These are phyloP conservation scores for Picea abies DNA, from an alignment of 83 land plant species.

Conservation along the genomic window DNA sequence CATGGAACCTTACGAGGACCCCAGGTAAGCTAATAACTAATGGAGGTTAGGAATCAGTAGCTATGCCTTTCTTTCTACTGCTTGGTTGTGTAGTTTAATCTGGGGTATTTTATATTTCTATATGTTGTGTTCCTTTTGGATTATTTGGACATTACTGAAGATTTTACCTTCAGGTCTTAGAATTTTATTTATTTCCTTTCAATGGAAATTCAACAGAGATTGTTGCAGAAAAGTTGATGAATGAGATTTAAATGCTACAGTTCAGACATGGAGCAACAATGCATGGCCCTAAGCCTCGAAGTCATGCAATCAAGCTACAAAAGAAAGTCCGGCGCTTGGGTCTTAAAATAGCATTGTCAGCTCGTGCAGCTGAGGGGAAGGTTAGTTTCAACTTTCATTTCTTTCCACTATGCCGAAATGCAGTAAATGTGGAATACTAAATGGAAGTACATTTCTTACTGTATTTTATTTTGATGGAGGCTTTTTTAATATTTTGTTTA, in stretches of 20 bases:
- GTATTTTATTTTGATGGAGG: not conserved
- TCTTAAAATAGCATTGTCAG: slow-evolving; percentile 88
- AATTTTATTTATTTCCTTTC: not conserved
- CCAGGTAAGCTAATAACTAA: slow-evolving; percentile 57
- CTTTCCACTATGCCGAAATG: not conserved
- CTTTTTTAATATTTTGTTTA: not conserved
- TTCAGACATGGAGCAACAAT: slow-evolving; percentile 83
- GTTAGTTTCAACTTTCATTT: slow-evolving; percentile 27
- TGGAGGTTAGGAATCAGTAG: not conserved
- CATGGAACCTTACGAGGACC: slow-evolving; percentile 96
- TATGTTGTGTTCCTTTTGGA: not conserved
- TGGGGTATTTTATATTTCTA: not conserved
- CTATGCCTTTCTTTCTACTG: slow-evolving; percentile 14
- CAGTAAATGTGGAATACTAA: slow-evolving; percentile 6
- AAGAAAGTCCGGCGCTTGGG: slow-evolving; percentile 96
- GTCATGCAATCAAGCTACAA: slow-evolving; percentile 83
- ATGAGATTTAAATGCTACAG: slow-evolving; percentile 47
- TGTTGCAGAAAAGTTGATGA: slow-evolving; percentile 16
- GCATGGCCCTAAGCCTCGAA: slow-evolving; percentile 98
- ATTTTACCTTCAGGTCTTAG: slow-evolving; percentile 10
- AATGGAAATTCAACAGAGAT: slow-evolving; percentile 1
- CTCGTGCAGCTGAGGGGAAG: slow-evolving; percentile 97
- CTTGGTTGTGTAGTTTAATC: not conserved
- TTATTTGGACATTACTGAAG: not conserved
- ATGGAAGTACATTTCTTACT: not conserved